phyloP scores from a whole-genome alignment of 345 rosid species.

The Turnera subulata region DNA sequence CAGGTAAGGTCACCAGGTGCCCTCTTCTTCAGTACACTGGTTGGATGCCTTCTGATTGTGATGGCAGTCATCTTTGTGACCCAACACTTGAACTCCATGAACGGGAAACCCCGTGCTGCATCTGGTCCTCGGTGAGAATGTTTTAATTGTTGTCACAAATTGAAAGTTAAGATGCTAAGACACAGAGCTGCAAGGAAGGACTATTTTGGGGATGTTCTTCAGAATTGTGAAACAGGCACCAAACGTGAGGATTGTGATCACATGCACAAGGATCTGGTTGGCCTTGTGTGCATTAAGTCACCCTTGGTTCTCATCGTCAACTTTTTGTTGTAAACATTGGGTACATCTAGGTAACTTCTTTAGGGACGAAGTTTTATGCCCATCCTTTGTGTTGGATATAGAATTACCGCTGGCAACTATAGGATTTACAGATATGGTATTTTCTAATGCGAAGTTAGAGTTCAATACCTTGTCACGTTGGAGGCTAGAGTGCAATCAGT shows the following conservation, averaged over 20 bases:
- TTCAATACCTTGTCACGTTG: too few species aligned
- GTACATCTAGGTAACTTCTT: too few species aligned
- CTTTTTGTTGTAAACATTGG: background rate
- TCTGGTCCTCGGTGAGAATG: slow-evolving; percentile 39
- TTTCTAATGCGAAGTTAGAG: too few species aligned
- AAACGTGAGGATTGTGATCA: background rate
- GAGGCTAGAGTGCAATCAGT: too few species aligned
- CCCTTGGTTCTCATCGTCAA: background rate
- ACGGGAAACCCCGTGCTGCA: slow-evolving; percentile 67
- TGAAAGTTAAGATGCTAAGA: background rate
- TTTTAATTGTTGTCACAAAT: background rate
- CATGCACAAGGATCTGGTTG: background rate
- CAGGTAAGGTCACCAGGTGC: slow-evolving; percentile 98
- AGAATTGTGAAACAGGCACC: background rate
- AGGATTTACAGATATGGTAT: too few species aligned
- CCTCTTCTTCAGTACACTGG: slow-evolving; percentile 95
- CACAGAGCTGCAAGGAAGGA: slow-evolving; percentile 1
- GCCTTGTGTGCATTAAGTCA: too few species aligned
- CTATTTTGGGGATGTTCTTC: slow-evolving; percentile 1
- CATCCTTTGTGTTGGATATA: too few species aligned
- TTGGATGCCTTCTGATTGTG: slow-evolving; percentile 84
- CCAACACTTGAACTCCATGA: slow-evolving; percentile 77
- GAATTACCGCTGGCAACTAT: too few species aligned
- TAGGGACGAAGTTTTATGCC: too few species aligned
- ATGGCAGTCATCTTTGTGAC: slow-evolving; percentile 90